Percentiles rank a stretch among this genome's conserved stretches.
Conservation (phyloP, 345 rosid genomes). For the Euphorbia lathyris region DNA sequence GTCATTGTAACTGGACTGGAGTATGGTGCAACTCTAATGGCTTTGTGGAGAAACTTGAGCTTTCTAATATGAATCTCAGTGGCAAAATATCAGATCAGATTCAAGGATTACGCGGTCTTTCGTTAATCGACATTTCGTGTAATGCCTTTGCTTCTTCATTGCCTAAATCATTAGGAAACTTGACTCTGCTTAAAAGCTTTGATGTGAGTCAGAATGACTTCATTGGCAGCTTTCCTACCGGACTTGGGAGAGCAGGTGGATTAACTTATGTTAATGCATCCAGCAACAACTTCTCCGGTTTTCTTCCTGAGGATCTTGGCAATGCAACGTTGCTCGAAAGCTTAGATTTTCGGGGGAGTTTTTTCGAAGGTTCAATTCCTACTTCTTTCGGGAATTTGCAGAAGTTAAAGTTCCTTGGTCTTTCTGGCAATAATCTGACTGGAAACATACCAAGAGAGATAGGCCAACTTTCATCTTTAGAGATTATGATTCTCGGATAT, state of each 20-base stretch:
- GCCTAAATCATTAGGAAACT: constrained; percentile 53
- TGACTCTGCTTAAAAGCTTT: constrained; percentile 51
- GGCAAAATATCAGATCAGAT: constrained; percentile 63
- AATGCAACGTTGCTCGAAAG: constrained; percentile 58
- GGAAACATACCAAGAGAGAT: constrained; percentile 67
- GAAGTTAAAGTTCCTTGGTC: constrained; percentile 75
- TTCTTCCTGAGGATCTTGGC: constrained; percentile 81
- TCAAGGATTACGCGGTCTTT: constrained; percentile 41
- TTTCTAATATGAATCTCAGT: constrained; percentile 68
- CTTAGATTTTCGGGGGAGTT: constrained; percentile 81
- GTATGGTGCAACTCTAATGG: constrained; percentile 61
- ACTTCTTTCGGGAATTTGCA: constrained; percentile 60
- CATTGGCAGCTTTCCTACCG: constrained; percentile 65
- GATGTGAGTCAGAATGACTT: constrained; percentile 76
- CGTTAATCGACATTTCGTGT: constrained; percentile 47
- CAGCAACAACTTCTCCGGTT: constrained; percentile 77
- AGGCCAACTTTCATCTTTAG: constrained; percentile 67
- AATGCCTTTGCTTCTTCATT: constrained; percentile 54
- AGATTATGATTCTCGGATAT: constrained; percentile 77
- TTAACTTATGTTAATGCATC: constrained; percentile 74
- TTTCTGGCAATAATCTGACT: constrained; percentile 86
- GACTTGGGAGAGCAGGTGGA: constrained; percentile 64
- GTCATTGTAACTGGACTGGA: constrained; percentile 78
- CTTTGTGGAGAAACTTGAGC: constrained; percentile 59
- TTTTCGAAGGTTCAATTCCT: constrained; percentile 67